Base-by-base conservation (phyloP, 495 filamentous ascomycete genomes). In the Hypoxylon lienhwacheense region DNA sequence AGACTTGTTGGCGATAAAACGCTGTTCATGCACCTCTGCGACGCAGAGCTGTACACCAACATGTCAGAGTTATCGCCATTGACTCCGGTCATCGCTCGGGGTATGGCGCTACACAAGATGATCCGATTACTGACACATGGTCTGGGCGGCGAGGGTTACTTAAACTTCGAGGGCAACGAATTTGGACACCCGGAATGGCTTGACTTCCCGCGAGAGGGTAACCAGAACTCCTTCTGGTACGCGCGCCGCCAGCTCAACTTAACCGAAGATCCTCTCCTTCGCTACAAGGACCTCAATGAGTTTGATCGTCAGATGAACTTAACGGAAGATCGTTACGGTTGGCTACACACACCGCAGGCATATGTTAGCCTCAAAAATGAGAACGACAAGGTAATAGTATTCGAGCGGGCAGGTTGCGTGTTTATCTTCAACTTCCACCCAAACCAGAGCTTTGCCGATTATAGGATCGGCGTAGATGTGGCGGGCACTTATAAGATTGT, bases 151-250 rank as follows among this genome's bases (percentile, higher is more conserved):
- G 93, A 98, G 71, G 93, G 91, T 29, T 98, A 95, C 64, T 90
- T 97, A 44, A 97, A 97, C 74, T 98, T 98, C 64, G 90, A 96
- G 71, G 93, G 92, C 53, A 98, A 98, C 71, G 93, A 98, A 70
- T 98, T 98, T 70, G 93, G 93, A 1, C 93, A 98, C 70, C 93
- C 93, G 0, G 93, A 98, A 75, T 98, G 93, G 93, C 89, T 98
- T 47, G 93, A 98, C 69, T 98, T 98, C 73, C 93, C 93, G 7
- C 87, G 93, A 22, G 91, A 81, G 53, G 93, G 95, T 36, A 98
- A 98, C 78, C 73, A 86, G 64, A 97, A 97, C 70, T 91, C 87
- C 55, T 98, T 89, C 83, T 93, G 91, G 85, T 98, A 97, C 70
- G 93, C 93, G 1, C 85, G 93, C 2, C 88, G 93, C 37, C 93